phyloP scores from a whole-genome alignment of 2,329 filamentous ascomycete genomes.

The Byssothecium circinans region DNA sequence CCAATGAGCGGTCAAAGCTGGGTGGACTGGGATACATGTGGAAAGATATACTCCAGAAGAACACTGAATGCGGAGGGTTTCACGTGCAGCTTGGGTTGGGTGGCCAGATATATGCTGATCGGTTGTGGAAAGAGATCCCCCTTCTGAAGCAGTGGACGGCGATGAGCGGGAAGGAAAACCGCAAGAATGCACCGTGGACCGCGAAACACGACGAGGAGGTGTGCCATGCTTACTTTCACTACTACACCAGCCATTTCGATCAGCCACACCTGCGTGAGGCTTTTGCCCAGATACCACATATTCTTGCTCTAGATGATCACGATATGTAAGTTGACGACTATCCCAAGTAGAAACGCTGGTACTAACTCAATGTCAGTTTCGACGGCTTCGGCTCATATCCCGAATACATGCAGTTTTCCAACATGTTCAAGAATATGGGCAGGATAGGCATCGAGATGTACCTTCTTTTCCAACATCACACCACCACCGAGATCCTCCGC shows the following conservation, averaged over 20 bases:
- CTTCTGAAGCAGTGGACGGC: conserved; percentile 92
- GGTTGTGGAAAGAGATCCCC: conserved; percentile 94
- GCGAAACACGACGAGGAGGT: conserved; percentile 95
- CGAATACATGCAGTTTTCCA: conserved; percentile 96
- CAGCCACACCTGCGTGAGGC: conserved; percentile 92
- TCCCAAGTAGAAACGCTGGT: background rate
- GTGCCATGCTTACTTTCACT: conserved; percentile 95
- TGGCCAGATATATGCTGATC: conserved; percentile 92
- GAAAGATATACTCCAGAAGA: conserved; percentile 98
- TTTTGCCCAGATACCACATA: conserved; percentile 94
- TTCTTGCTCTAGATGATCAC: conserved; percentile 92
- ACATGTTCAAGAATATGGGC: conserved; percentile 98
- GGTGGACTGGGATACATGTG: conserved; percentile 96
- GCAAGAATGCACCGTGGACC: conserved; percentile 89
- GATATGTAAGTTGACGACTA: conserved; percentile 76
- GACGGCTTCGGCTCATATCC: conserved; percentile 97
- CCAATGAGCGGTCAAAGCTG: conserved; percentile 80
- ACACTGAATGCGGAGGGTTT: conserved; percentile 93
- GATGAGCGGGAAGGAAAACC: conserved; percentile 88
- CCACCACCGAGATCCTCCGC: conserved; percentile 87
- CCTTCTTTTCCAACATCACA: conserved; percentile 96
- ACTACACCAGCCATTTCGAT: conserved; percentile 97
- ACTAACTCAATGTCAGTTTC: conserved; percentile 61
- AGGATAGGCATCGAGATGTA: conserved; percentile 97
- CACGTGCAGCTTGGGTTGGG: conserved; percentile 91